phyloP scores from a whole-genome alignment of 257 asterid genomes.

The Verbascum thapsus region DNA sequence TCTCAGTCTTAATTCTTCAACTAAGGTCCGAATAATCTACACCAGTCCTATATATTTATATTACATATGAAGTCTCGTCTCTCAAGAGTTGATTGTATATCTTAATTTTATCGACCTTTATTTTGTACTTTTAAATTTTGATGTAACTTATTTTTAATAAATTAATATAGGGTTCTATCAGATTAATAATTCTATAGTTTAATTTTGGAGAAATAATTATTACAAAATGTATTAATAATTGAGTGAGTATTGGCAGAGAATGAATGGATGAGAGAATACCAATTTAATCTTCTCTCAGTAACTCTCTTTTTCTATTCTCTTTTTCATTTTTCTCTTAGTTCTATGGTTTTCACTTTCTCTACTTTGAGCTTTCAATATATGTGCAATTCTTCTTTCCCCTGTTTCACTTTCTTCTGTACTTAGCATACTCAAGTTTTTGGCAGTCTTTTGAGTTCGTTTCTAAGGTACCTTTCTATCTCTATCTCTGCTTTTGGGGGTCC shows the following conservation, averaged over 20 bases:
- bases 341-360: constrained; percentile 28
- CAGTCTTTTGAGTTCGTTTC: constrained; percentile 35
- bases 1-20: too few species aligned
- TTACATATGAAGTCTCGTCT: too few species aligned
- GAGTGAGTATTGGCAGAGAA: constrained; percentile 76
- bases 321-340: background rate
- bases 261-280: constrained; percentile 77
- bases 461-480: constrained; percentile 42
- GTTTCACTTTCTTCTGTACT: constrained; percentile 36
- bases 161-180: too few species aligned
- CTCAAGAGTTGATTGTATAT: too few species aligned
- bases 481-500: constrained; percentile 30
- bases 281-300: constrained; percentile 49
- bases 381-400: constrained; percentile 23
- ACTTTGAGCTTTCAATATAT: constrained; percentile 28
- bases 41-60: too few species aligned
- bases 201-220: too few species aligned
- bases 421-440: constrained; percentile 27
- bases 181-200: too few species aligned
- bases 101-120: too few species aligned
- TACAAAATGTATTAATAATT: too few species aligned
- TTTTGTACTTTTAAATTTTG: too few species aligned
- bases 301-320: constrained; percentile 23
- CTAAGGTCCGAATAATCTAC: too few species aligned
- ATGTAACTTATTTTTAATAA: too few species aligned